phyloP scores from a whole-genome alignment of 768 basidiomycete species.

The Cystobasidiopsis lactophilus region DNA sequence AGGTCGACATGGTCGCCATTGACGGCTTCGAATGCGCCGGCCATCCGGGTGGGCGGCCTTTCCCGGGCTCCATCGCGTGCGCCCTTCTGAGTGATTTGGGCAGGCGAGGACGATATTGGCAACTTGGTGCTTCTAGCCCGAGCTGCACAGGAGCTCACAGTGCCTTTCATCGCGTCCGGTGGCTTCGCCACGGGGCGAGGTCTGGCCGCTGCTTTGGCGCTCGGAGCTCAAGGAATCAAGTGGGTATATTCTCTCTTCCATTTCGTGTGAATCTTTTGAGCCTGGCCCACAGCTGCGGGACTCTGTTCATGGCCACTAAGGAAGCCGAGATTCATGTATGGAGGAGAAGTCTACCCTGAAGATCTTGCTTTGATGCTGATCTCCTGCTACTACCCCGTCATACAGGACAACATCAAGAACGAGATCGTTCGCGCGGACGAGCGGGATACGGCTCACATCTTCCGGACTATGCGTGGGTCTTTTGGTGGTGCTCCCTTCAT shows the following conservation, averaged over 20 bases:
- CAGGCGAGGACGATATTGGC: conserved; percentile 81
- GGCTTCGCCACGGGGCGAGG: conserved; percentile 75
- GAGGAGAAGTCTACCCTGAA: no score
- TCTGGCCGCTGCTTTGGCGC: conserved; percentile 52
- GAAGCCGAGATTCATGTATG: conserved; percentile 44
- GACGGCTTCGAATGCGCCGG: conserved; percentile 55
- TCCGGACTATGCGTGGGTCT: conserved; percentile 40
- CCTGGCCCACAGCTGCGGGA: conserved; percentile 73
- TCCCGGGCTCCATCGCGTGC: no score
- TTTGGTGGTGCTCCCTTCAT: conserved; percentile 17
- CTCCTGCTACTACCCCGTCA: conserved; percentile 35
- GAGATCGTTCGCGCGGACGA: conserved; percentile 67
- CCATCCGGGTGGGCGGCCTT: no score
- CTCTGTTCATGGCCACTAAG: conserved; percentile 77
- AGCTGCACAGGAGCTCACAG: conserved; percentile 56
- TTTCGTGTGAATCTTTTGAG: not conserved
- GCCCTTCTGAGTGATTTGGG: no score
- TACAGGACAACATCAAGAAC: conserved; percentile 68
- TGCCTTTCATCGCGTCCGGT: conserved; percentile 60
- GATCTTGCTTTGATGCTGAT: no score
- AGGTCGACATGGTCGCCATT: conserved; percentile 71
- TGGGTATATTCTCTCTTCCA: conserved; percentile 38
- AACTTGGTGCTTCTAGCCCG: conserved; percentile 67
- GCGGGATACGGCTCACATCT: conserved; percentile 55
- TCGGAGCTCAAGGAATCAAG: conserved; percentile 30